Conservation (phyloP, 2,329 filamentous ascomycete species). For the Acrocalymma vagum region DNA sequence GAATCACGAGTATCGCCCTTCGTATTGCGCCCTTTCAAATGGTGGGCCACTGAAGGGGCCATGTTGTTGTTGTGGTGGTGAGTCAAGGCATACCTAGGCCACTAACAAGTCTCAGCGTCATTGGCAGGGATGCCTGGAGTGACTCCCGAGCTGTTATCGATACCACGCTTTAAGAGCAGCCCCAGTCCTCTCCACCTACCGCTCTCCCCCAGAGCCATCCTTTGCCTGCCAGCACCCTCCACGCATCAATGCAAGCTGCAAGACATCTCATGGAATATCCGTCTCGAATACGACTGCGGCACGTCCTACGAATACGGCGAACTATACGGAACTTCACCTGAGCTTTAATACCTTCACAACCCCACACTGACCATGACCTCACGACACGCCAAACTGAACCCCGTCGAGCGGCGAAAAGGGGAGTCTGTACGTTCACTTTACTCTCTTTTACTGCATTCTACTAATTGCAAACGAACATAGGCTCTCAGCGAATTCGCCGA, state of each 20-base stretch:
- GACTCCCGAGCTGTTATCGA: constrained; percentile 19
- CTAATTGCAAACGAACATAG: constrained; percentile 48
- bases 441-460: constrained; percentile 3
- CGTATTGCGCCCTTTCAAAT: constrained; percentile 4
- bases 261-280: constrained; percentile 44
- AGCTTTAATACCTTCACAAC: constrained; percentile 17
- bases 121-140: constrained; percentile 18
- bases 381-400: constrained; percentile 65
- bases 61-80: constrained; percentile 10
- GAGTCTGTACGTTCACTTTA: constrained; percentile 71
- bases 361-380: constrained; percentile 40
- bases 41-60: background rate
- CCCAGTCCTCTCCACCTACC: constrained; percentile 16
- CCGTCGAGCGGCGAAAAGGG: constrained; percentile 83
- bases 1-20: too few species aligned
- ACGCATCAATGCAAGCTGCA: constrained; percentile 37
- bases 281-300: constrained; percentile 18
- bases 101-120: constrained; percentile 17
- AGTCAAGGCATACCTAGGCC: too few species aligned
- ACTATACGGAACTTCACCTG: constrained; percentile 26
- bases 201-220: constrained; percentile 12
- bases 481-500: constrained; percentile 96
- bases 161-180: constrained; percentile 21
- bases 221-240: constrained; percentile 24
- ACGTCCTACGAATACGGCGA: constrained; percentile 33